Percentiles rank a stretch among this genome's conserved stretches.
Conservation (phyloP, 2,329 filamentous ascomycete genomes). For the Talaromyces sp. region DNA sequence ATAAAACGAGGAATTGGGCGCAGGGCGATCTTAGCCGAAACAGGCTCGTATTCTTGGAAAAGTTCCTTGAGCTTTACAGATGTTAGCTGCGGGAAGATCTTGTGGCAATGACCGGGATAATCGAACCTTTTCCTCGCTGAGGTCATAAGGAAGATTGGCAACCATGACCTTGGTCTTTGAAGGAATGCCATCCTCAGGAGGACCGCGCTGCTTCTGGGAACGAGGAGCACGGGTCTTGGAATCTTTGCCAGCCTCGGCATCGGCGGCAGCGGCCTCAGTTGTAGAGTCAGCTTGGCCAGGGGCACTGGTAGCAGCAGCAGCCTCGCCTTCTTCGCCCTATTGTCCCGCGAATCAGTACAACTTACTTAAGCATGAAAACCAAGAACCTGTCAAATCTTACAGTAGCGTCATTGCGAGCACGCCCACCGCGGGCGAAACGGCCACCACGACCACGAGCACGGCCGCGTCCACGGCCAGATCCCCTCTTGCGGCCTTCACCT, state of each 20-base stretch:
- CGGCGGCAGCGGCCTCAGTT: conserved; percentile 52
- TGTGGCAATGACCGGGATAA: not conserved
- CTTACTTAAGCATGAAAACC: not conserved
- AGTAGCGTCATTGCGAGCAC: conserved; percentile 57
- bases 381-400: conserved; percentile 34
- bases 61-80: conserved; percentile 85
- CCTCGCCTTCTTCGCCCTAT: conserved; percentile 30
- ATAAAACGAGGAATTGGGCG: conserved; percentile 98
- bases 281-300: conserved; percentile 47
- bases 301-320: conserved; percentile 40
- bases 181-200: conserved; percentile 91
- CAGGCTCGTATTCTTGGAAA: conserved; percentile 85
- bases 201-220: conserved; percentile 76
- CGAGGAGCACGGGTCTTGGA: conserved; percentile 42
- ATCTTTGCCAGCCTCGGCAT: conserved; percentile 31
- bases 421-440: conserved; percentile 61
- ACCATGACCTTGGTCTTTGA: conserved; percentile 99
- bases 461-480: conserved; percentile 54
- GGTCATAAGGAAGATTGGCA: conserved; percentile 95
- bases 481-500: conserved; percentile 57
- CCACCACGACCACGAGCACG: conserved; percentile 59
- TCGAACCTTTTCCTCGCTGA: conserved; percentile 90
- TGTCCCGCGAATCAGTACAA: not conserved
- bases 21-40: conserved; percentile 95
- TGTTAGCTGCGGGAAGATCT: conserved; percentile 20